Evolutionary conservation across 208 protist genomes (phyloP).

Genomic region (Acanthamoeba sp.): DNA sequence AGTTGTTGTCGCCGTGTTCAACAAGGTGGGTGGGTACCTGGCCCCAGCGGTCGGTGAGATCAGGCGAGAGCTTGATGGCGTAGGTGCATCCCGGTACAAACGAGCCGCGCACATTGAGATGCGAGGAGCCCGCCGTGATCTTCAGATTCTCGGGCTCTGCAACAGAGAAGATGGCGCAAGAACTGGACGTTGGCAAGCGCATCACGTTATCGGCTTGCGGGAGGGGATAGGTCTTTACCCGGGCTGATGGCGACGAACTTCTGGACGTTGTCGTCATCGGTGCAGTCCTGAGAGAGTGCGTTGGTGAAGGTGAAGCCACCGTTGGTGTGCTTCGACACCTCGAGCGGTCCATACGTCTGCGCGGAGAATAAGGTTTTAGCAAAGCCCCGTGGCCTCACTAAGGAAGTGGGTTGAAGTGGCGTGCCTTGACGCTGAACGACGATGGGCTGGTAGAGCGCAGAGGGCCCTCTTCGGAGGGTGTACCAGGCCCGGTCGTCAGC

Average conservation of each 20-base stretch:
- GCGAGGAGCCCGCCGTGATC: background rate
- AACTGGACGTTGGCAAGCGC: too few species aligned
- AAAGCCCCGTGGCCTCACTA: background rate
- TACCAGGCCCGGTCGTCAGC: background rate
- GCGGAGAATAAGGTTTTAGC: too few species aligned
- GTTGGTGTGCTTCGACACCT: background rate
- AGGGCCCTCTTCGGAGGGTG: background rate
- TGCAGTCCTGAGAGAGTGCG: background rate
- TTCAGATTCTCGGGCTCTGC: background rate
- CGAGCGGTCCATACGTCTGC: slow-evolving; percentile 40
- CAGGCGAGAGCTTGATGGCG: slow-evolving; percentile 9
- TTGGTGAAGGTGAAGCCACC: slow-evolving; percentile 7
- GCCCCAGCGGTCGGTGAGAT: slow-evolving; percentile 13
- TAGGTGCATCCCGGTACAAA: background rate
- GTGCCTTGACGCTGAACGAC: background rate
- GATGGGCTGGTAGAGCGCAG: background rate
- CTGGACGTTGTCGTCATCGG: background rate
- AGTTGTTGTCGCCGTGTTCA: too few species aligned
- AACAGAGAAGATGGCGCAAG: background rate
- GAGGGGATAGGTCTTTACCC: background rate
- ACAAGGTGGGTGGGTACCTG: too few species aligned
- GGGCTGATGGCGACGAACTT: background rate
- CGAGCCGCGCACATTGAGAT: background rate
- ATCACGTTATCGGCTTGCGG: too few species aligned
- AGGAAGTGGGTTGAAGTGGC: background rate